phyloP scores from a whole-genome alignment of 169 alveolate genomes.

The Neospora caninum region DNA sequence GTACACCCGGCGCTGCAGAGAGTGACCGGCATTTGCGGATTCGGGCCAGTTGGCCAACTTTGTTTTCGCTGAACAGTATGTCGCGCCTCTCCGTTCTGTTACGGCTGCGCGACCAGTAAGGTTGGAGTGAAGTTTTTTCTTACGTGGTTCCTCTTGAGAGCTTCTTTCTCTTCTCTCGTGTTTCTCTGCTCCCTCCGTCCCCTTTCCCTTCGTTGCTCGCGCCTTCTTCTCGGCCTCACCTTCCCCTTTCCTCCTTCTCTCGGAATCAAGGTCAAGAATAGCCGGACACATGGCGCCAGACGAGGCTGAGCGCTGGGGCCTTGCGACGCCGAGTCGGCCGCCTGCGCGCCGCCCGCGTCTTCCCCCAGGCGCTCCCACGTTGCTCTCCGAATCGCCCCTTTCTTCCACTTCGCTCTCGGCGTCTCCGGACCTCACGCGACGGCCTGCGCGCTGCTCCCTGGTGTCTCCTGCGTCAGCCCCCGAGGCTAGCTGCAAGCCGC shows the following conservation, averaged over 20 bases:
- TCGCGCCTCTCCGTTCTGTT: too few relatives aligned
- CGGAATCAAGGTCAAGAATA: too few relatives aligned
- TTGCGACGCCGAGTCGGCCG: not conserved
- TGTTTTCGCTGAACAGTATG: too few relatives aligned
- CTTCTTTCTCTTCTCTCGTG: not conserved
- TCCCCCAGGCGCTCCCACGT: not conserved
- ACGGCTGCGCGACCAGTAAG: too few relatives aligned
- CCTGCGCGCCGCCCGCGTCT: not conserved
- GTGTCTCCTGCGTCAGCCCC: not conserved
- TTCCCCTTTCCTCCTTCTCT: too few relatives aligned
- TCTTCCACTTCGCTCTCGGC: not conserved
- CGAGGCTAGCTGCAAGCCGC: too few relatives aligned
- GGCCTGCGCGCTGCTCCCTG: not conserved
- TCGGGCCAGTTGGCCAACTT: too few relatives aligned
- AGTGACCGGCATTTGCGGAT: not conserved
- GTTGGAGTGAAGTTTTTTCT: too few relatives aligned
- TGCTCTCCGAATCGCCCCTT: not conserved
- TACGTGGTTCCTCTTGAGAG: too few relatives aligned
- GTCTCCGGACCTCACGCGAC: not conserved
- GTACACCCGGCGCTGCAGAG: not conserved
- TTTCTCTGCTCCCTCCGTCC: not conserved
- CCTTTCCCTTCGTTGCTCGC: not conserved
- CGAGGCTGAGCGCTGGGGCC: not conserved
- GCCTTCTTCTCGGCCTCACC: not conserved
- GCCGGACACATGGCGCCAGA: too few relatives aligned